Evolutionary conservation across 2,329 filamentous ascomycete species (phyloP), one percentile per base, ranked within the genome.

Genomic region (Elsinoe batatas): DNA sequence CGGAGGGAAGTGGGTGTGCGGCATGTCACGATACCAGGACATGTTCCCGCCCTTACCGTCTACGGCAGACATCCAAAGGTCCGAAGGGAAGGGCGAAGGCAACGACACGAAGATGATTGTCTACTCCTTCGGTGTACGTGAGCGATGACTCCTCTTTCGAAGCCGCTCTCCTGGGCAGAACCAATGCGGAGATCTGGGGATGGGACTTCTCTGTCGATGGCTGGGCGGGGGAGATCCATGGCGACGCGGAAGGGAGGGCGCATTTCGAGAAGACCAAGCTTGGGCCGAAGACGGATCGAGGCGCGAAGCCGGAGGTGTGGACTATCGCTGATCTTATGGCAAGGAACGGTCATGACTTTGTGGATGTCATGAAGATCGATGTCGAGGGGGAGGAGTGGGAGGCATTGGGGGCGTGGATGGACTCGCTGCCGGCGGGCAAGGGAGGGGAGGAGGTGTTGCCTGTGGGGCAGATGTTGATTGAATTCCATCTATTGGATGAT

Each of bases 1-100:
- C 37, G 71, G 72, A n/a, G 72, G 72, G 18, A 74, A 74, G 59
- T 72, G 70, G 68, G 66, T 73, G 12, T 74, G 71, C 60, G 71
- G 71, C 36, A 70, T 72, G 67, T 12, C 26, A 3, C 44, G 44
- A 20, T 49, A 49, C 44, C 11, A 49, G n/a, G 13, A 8, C 3
- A 8, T 49, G 3, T 33, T 35, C n/a, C 26, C 26, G 1, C 26
- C 44, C 11, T 12, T 20, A 4, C 12, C 40, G 5, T 1, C 18
- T 11, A 2, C 3, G 20, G n/a, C 18, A 11, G 40, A 44, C 17
- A 6, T 3, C 11, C 10, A 26, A 30, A 11, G 26, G 2, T 7
- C n/a, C 4, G 20, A 26, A 30, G 20, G 5, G 1, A 11, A 30
- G 26, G 2, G 26, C 1, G 2, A 15, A 12, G 15, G 10, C 6